Conservation (phyloP, 1,284 basidiomycete species). For the Austroboletus rostrupii region DNA sequence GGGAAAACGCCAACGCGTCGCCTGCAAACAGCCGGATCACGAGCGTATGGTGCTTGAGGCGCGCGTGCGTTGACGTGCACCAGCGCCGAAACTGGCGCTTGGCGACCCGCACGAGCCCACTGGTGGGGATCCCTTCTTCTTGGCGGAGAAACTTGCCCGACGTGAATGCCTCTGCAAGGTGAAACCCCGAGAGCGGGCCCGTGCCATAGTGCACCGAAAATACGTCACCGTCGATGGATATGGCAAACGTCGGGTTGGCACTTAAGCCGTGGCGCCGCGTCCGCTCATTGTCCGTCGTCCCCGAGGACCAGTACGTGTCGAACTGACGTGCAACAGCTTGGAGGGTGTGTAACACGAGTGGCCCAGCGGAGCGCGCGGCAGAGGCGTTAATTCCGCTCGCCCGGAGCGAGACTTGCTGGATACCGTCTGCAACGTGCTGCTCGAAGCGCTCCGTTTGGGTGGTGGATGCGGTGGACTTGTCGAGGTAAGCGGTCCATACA, state of each 20-base stretch:
- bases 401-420: constrained; percentile 1
- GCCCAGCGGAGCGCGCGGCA: constrained; percentile 38
- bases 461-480: constrained; percentile 7
- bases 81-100: constrained; percentile 23
- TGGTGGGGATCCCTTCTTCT: neutral
- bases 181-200: constrained; percentile 43
- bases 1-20: constrained; percentile 32
- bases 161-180: constrained; percentile 38
- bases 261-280: constrained; percentile 19
- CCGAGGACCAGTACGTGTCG: constrained; percentile 16
- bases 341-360: constrained; percentile 23
- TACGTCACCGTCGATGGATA: constrained; percentile 39
- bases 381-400: neutral
- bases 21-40: constrained; percentile 31
- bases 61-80: constrained; percentile 17
- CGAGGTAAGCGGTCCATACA: constrained; percentile 40
- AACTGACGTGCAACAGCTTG: constrained; percentile 20
- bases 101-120: constrained; percentile 15
- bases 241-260: constrained; percentile 44
- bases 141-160: constrained; percentile 5
- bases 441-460: constrained; percentile 19
- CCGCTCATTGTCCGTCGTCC: constrained; percentile 32
- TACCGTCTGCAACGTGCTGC: constrained; percentile 11
- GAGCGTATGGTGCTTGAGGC: constrained; percentile 16
- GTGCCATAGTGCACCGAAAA: constrained; percentile 47